Evolutionary conservation across 2,329 filamentous ascomycete genomes (phyloP), one percentile per base, ranked within the genome.

Genomic region (Aspergillus quadrilineatus): DNA sequence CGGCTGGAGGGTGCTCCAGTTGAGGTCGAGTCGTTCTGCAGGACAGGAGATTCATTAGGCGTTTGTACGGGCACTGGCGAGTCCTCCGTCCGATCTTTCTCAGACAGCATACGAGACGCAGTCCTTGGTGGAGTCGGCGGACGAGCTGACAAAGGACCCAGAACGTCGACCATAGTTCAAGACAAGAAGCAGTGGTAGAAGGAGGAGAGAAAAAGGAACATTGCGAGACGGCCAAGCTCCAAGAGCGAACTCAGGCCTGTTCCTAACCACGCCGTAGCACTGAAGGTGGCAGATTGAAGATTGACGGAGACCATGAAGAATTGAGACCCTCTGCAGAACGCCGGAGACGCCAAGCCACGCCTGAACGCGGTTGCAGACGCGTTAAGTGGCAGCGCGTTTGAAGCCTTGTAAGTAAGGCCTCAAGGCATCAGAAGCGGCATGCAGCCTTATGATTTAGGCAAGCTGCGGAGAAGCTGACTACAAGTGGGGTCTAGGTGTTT

Each of bases 61-160:
- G 73, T 74, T 54, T 72, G 67, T 22, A 72, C 63, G 10, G 65
- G 48, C 22, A 64, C 53, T 32, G 67, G 63, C 29, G 71, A 74
- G 45, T 73, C 69, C 30, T 74, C 71, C 53, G 69, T 68, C 55
- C 75, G 62, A 77, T 79, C 65, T 55, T 66, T 63, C 44, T 72
- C 69, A 55, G 63, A 59, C 51, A 66, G 55, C 44, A 61, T 56
- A 58, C 65, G 69, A 59, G 68, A 66, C 57, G 67, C 64, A 61
- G 68, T 69, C 73, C 78, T 79, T 37, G 82, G 82, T 63, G 82
- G 82, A 65, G 81, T 85, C 15, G 82, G 82, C 59, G 81, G 82
- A 65, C 80, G 79, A 69, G 74, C 71, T 65, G 79, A 76, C 63
- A 83, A 71, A 63, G 73, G 72, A 56, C 79, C 73, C 65, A 82